Conservation (phyloP, 345 rosid species). For the Passiflora organensis region DNA sequence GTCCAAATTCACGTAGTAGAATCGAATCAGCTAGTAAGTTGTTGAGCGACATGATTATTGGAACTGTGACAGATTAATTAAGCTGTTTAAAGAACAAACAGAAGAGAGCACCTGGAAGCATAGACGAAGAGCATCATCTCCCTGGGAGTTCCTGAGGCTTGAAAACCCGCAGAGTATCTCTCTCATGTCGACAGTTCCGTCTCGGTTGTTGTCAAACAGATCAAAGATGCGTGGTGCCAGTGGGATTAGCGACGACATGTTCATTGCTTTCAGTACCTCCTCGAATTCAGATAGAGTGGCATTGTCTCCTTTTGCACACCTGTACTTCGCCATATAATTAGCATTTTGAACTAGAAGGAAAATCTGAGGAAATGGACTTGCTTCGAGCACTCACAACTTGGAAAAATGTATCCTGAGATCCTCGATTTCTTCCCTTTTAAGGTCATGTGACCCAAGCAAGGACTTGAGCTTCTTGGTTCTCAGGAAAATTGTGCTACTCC, state of each 20-base stretch:
- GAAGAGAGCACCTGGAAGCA: constrained; percentile 47
- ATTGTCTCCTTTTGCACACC: constrained; percentile 62
- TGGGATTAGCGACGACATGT: constrained; percentile 52
- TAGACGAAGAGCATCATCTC: constrained; percentile 57
- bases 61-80: too few species aligned
- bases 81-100: background rate
- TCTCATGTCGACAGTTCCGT: constrained; percentile 62
- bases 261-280: constrained; percentile 61
- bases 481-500: constrained; percentile 48
- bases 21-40: background rate
- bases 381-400: constrained; percentile 34
- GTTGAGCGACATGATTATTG: background rate
- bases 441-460: constrained; percentile 54
- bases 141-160: constrained; percentile 54
- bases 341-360: background rate
- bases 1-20: background rate
- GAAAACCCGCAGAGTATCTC: constrained; percentile 66
- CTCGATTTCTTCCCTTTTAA: constrained; percentile 42
- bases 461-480: constrained; percentile 52
- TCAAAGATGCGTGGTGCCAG: constrained; percentile 58
- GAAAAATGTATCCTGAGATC: constrained; percentile 43
- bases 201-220: constrained; percentile 54
- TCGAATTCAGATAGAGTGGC: constrained; percentile 55
- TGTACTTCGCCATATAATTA: constrained; percentile 13
- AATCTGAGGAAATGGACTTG: background rate